A percentile compares a stretch with the other conserved stretches of the same genome.
These are phyloP conservation scores for Colletotrichum abscissum DNA, from an alignment of 2,329 filamentous ascomycete species.

Conservation along the genomic window DNA sequence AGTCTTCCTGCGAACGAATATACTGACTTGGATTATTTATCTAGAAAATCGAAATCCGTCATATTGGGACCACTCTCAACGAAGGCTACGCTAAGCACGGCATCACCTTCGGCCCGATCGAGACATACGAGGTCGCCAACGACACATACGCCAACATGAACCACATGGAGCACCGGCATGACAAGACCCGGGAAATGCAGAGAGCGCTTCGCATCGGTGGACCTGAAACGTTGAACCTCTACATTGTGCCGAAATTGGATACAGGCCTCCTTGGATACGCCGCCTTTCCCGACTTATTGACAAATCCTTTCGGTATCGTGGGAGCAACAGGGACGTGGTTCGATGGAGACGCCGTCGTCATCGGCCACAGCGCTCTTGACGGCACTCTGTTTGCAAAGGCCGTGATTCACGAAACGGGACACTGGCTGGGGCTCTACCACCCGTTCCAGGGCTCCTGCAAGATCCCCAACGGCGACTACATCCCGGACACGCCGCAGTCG, in stretches of 20 bases:
- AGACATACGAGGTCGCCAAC: neutral
- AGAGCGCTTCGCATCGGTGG: neutral
- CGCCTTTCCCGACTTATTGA: neutral
- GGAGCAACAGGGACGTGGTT: too few species aligned
- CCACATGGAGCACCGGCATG: neutral
- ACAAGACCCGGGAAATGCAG: neutral
- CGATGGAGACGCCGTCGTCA: too few species aligned
- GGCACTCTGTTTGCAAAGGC: neutral
- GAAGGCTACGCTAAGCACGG: neutral
- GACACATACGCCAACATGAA: neutral
- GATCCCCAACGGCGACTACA: neutral
- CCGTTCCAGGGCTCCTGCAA: neutral
- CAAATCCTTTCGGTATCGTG: too few species aligned
- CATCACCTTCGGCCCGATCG: neutral
- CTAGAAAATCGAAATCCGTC: neutral
- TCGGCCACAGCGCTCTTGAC: neutral
- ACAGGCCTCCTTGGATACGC: neutral
- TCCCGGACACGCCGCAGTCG: neutral
- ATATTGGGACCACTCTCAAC: neutral
- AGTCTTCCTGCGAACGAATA: too few species aligned
- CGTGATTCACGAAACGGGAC: slow-evolving; percentile 1
- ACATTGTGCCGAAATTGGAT: neutral
- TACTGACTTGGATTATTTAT: neutral
- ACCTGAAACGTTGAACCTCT: slow-evolving; percentile 3
- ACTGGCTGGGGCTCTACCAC: neutral